Evolutionary conservation across 2,329 filamentous ascomycete genomes (phyloP).

Genomic region (Exophiala sideris): DNA sequence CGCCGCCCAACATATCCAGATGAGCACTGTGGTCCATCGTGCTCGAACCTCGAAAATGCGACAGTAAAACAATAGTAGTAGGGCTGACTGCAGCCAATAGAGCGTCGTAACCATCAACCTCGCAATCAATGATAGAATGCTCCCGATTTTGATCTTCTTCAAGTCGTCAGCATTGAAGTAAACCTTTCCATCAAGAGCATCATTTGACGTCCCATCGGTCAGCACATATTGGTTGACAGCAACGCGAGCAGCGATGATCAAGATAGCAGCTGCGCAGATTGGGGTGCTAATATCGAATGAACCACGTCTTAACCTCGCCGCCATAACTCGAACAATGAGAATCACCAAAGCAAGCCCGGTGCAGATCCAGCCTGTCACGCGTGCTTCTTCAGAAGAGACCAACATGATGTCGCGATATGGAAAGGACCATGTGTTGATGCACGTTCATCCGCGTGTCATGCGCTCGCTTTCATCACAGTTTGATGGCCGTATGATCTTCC

Average conservation of each 20-base stretch:
- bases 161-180: constrained; percentile 28
- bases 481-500: neutral
- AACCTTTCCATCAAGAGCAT: constrained; percentile 16
- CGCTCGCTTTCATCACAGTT: neutral
- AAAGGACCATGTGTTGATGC: neutral
- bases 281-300: constrained; percentile 17
- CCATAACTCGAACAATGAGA: constrained; percentile 15
- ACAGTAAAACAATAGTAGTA: constrained; percentile 29
- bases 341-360: constrained; percentile 17
- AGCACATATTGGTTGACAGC: constrained; percentile 21
- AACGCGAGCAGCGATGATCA: constrained; percentile 12
- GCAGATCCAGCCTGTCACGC: constrained; percentile 17
- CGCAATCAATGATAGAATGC: constrained; percentile 26
- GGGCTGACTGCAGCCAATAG: constrained; percentile 29
- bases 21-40: constrained; percentile 24
- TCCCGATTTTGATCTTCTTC: constrained; percentile 26
- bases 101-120: constrained; percentile 27
- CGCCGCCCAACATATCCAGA: constrained; percentile 29
- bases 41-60: constrained; percentile 26
- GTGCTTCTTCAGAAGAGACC: constrained; percentile 17
- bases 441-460: neutral
- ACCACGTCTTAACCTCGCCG: constrained; percentile 14
- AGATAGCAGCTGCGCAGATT: constrained; percentile 14
- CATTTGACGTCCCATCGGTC: constrained; percentile 19
- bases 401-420: constrained; percentile 10